Evolutionary conservation across 306 rosid genomes (phyloP).

Genomic region (Quercus variabilis): DNA sequence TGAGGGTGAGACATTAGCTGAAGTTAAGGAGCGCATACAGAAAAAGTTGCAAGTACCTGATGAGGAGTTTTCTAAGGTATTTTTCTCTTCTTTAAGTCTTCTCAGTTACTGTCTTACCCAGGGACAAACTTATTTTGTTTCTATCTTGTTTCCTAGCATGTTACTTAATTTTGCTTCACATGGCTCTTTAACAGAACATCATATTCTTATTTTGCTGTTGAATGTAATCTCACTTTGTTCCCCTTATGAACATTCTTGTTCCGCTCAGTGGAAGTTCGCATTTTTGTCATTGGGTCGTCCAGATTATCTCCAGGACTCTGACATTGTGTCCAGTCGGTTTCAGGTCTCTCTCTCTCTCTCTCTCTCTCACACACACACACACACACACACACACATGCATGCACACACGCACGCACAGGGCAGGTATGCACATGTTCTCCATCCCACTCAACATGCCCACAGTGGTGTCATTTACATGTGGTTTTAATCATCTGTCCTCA

Average conservation of each 20-base stretch:
- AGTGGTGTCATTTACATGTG: neutral
- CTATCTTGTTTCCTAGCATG: neutral
- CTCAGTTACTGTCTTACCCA: neutral
- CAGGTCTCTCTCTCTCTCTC: conserved; percentile 43
- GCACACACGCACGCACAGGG: too few species aligned
- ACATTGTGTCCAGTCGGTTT: conserved; percentile 73
- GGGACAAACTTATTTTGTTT: neutral
- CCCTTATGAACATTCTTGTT: neutral
- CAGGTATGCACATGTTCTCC: too few species aligned
- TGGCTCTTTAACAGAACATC: neutral
- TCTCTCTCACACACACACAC: too few species aligned
- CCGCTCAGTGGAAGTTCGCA: conserved; percentile 87
- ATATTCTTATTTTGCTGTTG: neutral
- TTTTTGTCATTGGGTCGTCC: conserved; percentile 87
- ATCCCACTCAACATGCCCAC: neutral
- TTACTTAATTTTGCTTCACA: neutral
- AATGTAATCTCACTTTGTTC: conserved; percentile 1
- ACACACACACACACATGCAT: too few species aligned
- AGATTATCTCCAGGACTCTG: conserved; percentile 83
- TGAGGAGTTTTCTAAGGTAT: conserved; percentile 85
- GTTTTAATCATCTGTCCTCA: neutral
- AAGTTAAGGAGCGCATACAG: conserved; percentile 66
- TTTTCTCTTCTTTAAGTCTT: neutral
- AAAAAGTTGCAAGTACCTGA: conserved; percentile 76
- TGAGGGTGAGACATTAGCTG: conserved; percentile 77